Evolutionary conservation across 2,329 filamentous ascomycete species (phyloP), one percentile per base, ranked within the genome.

Genomic region (Xylariaceae sp.): DNA sequence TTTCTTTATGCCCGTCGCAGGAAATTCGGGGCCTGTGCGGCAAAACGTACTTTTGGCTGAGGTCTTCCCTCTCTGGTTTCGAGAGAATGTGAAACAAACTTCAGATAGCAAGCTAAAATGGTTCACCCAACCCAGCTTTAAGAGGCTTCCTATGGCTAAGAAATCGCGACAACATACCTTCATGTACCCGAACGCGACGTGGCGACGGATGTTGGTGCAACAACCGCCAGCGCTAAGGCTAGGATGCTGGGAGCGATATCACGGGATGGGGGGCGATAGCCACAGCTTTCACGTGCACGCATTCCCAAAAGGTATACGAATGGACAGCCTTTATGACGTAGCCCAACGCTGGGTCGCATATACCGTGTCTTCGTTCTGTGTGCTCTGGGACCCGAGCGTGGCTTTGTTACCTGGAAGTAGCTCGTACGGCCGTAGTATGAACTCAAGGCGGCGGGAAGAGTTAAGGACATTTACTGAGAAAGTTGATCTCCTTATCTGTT

Each of bases 191-290:
- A 5, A 6, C 10, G 50, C 50, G 10, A 30, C 50, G 8, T 53
- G 50, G 50, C 26, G 44, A 20, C 37, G n/a, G 2, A 53, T 53
- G 50, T 29, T 53, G 8, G 50, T 53, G 20, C 43, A 18, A 20
- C 50, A 53, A 30, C 50, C 43, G 11, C 43, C 50, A 21, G 23
- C 15, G 6, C 29, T 29, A 13, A 42, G 18, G 4, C 29, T 53
- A 2, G 35, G 50, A 5, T 13, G 20, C 2, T 53, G 27, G 50
- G 10, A 21, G 18, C 13, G 11, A 16, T 7, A 4, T 27, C 39
- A 26, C 40, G 6, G 9, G 3, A 13, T 11, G 10, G 13, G 2
- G n/a, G 39, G 29, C 13, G 21, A 37, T 8, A 20, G 4, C n/a
- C 29, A 50, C n/a, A 2, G 10, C 2, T 32, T 49, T 4, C n/a